Base-by-base conservation (phyloP, 495 filamentous ascomycete species). In the Podospora comata region DNA sequence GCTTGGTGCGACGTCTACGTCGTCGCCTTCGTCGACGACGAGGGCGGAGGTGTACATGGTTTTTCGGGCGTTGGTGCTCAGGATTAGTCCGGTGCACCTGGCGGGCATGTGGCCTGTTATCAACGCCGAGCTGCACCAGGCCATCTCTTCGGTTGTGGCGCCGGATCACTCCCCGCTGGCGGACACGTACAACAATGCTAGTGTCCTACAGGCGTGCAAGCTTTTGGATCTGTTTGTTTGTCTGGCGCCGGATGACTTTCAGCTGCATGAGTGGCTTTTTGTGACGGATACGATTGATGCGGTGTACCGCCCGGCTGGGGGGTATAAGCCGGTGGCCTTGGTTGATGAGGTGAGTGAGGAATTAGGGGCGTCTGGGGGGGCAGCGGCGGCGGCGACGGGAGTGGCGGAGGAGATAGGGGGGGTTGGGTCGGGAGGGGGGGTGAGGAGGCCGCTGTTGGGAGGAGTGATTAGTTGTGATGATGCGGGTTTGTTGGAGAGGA, bases 231-330 rank as follows among this genome's bases (percentile, higher is more conserved):
- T 90, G 26, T 80, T 99, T 5, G 82, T 99, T 28, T 86, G 91
- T n/a, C 82, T 92, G 19, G 89, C 89, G 4, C 95, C 93, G 0
- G 96, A 99, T 69, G 95, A 98, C 74, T 99, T 97, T 77, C 95
- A 98, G 76, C 83, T 97, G 54, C 86, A 93, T 65, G 92, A 97
- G 80, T 99, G 95, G 95, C 85, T 98, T 19, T 99, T 96, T 77
- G 88, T 98, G 27, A 94, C 93, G 5, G 96, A 99, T 75, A 97
- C 94, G 48, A 94, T 97, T 71, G 95, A 99, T 74, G 93, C 96
- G 1, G 92, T 98, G 26, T 98, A 98, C 74, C 87, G 90, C 18
- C 89, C 93, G 1, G 78, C 86, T n/a, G 79, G 83, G 62, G 79
- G 83, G 61, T 91, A 89, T 80, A 84, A 88, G 65, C 87, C 94